Base-by-base conservation (phyloP, 1,139 yeast genomes). In the Pneumocystis sp. region DNA sequence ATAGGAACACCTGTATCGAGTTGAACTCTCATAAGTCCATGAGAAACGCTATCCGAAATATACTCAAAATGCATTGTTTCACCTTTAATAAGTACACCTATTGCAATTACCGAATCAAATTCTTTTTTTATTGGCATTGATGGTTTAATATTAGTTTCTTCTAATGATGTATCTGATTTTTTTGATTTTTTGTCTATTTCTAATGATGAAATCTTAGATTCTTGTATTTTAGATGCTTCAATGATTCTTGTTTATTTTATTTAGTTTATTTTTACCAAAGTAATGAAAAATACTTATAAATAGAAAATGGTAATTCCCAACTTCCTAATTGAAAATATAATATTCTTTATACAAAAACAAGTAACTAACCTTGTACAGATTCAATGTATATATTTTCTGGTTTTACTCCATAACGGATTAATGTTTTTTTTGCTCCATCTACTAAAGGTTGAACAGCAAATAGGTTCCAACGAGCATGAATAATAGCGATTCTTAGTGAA, bases 41-140 rank as follows among this genome's bases (percentile, higher is more conserved):
- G 85, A 17, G 97, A 85, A 44, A 87, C 90, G 1, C 96, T 79
- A 69, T 93, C 97, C 74, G 96, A 87, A 71, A 93, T 93, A 78
- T 91, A 93, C 77, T 93, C 98, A 74, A 93, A 93, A 78, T 93
- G 98, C 96, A 90, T 90, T 63, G 97, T 93, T 61, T 91, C 85
- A 66, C 98, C 98, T 79, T 93, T 93, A 78, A 93, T 91, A 73
- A 93, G 81, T 57, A 88, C 93, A 66, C 98, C 98, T 71, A 93
- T 90, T 65, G 97, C 93, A 69, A 93, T 89, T 63, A 91, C 83
- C 3, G 95, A 96, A 74, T 93, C 97, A 69, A 87, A 79, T 25
- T 50, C 34, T 25, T 31, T 15, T 39, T 84, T 83, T 50, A 50
- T 50, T 50, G 17, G 34, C 25, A 5, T 12, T 50, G 21, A 50